Evolutionary conservation across 176 grass and related monocot genomes (phyloP).

Genomic region (Carex scoparia): DNA sequence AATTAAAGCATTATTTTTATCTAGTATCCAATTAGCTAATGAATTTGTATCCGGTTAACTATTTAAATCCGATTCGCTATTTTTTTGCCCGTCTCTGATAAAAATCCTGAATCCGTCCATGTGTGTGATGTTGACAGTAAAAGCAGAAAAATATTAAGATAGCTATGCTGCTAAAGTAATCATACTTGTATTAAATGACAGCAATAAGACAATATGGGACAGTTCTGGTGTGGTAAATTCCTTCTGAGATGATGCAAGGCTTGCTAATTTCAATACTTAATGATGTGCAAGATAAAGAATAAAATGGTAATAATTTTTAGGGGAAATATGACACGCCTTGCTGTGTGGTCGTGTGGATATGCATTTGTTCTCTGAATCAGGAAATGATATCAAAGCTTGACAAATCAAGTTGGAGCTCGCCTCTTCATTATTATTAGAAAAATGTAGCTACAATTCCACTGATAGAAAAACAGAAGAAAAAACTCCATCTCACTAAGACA

Average conservation of each 20-base stretch:
- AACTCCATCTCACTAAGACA: neutral
- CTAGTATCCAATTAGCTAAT: too few species aligned
- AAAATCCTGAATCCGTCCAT: too few species aligned
- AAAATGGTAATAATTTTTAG: neutral
- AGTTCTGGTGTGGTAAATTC: too few species aligned
- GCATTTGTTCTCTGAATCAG: neutral
- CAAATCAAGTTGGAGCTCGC: neutral
- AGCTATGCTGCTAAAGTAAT: too few species aligned
- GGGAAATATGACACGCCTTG: neutral
- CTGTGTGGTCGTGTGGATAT: neutral
- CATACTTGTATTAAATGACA: too few species aligned
- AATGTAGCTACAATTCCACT: slow-evolving; percentile 14
- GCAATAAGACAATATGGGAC: too few species aligned
- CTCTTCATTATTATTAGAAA: slow-evolving; percentile 9
- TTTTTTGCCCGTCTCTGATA: too few species aligned
- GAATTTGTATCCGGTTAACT: too few species aligned
- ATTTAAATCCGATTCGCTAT: too few species aligned
- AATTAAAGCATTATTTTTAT: too few species aligned
- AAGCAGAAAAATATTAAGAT: too few species aligned
- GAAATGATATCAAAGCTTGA: neutral
- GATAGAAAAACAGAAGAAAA: neutral
- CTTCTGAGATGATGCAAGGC: too few species aligned
- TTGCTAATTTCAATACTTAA: neutral
- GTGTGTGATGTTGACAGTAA: neutral
- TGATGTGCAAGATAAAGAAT: neutral